Evolutionary conservation across 129 eudicot genomes (phyloP).

Genomic region (Centaurea solstitialis): DNA sequence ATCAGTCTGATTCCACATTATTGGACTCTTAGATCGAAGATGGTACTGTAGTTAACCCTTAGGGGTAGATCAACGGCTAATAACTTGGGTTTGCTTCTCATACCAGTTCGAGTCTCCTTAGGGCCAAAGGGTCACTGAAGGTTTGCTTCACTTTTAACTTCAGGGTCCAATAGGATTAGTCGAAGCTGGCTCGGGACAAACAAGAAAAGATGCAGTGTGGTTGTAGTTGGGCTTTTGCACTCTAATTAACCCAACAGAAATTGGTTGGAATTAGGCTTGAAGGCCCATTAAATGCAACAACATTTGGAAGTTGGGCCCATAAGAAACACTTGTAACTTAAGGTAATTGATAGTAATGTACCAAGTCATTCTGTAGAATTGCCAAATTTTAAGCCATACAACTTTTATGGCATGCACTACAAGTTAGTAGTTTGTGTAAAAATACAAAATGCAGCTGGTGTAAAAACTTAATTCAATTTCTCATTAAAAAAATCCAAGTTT

Average conservation of each 20-base stretch:
- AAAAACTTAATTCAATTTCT: not conserved
- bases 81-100: not conserved
- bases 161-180: not conserved
- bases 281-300: not conserved
- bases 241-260: not conserved
- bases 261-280: not conserved
- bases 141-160: not conserved
- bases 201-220: not conserved
- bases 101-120: not conserved
- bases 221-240: not conserved
- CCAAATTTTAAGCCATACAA: not conserved
- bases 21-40: slow-evolving; percentile 9
- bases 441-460: not conserved
- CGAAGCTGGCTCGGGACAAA: not conserved
- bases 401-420: not conserved
- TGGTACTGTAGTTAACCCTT: not conserved
- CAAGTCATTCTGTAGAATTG: not conserved
- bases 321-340: not conserved
- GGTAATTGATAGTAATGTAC: not conserved
- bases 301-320: not conserved
- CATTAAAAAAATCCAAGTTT: not conserved
- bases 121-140: not conserved
- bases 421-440: not conserved
- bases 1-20: slow-evolving; percentile 3
- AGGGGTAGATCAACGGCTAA: not conserved